A percentile compares a stretch with the other conserved stretches of the same genome.
Evolutionary conservation across 1,284 basidiomycete genomes (phyloP).

Genomic region (Singerocomus rubriflavus): DNA sequence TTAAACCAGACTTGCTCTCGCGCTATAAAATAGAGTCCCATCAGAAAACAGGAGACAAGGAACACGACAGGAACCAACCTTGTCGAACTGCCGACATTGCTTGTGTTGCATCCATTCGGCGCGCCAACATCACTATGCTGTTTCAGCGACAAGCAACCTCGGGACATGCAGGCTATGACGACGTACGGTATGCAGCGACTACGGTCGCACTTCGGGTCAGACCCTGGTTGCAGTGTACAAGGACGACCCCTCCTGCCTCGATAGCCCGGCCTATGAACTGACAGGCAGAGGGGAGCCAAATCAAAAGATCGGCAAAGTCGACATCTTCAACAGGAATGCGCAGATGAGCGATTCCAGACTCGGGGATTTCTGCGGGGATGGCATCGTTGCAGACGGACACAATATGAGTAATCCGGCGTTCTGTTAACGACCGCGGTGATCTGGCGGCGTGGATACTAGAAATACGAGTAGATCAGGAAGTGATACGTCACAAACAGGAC

Average conservation of each 20-base stretch:
- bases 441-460: constrained; percentile 65
- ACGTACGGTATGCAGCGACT: constrained; percentile 77
- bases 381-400: constrained; percentile 69
- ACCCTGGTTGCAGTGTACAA: constrained; percentile 85
- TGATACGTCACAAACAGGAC: constrained; percentile 21
- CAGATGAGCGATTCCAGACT: constrained; percentile 67
- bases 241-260: constrained; percentile 61
- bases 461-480: constrained; percentile 25
- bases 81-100: constrained; percentile 61
- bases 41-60: constrained; percentile 4
- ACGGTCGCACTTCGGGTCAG: constrained; percentile 80
- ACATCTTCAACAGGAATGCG: constrained; percentile 77
- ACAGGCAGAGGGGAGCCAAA: constrained; percentile 73
- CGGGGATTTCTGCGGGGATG: constrained; percentile 70
- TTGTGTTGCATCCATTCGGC: constrained; percentile 52
- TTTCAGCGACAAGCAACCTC: constrained; percentile 7
- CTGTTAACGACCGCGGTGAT: constrained; percentile 69
- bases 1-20: constrained; percentile 79
- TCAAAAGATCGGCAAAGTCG: constrained; percentile 80
- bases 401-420: constrained; percentile 74
- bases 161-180: not conserved
- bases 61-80: constrained; percentile 39
- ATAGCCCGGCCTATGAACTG: constrained; percentile 79
- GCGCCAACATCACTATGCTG: constrained; percentile 67
- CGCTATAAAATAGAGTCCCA: constrained; percentile 36